Evolutionary conservation across 2,329 filamentous ascomycete species (phyloP).

Genomic region (Neopestalotiopsis sp.): DNA sequence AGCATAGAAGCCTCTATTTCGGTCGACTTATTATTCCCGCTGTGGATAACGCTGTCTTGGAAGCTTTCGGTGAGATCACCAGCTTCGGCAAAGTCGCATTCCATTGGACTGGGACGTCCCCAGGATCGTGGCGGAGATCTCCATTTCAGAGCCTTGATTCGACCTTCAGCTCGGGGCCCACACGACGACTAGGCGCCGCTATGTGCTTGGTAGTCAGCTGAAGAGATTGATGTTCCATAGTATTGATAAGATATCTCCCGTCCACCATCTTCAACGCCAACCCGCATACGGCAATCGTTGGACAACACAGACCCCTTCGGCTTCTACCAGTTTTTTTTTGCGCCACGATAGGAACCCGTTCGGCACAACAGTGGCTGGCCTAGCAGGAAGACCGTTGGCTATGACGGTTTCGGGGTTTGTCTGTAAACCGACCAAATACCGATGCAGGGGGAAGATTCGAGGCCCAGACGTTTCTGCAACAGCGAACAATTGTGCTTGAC

Average conservation of each 20-base stretch:
- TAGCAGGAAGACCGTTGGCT: background rate
- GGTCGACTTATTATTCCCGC: conserved; percentile 1
- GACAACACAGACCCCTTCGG: background rate
- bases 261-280: background rate
- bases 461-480: background rate
- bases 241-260: background rate
- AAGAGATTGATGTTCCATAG: background rate
- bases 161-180: conserved; percentile 10
- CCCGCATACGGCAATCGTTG: background rate
- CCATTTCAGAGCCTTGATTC: conserved; percentile 14
- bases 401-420: background rate
- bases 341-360: background rate
- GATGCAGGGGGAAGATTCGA: background rate
- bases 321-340: background rate
- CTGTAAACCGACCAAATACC: background rate
- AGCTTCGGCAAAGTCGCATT: conserved; percentile 1
- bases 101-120: conserved; percentile 10
- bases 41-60: background rate
- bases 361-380: background rate
- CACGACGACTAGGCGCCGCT: background rate
- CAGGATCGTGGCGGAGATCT: conserved; percentile 13
- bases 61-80: conserved; percentile 3
- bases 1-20: background rate
- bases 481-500: background rate
- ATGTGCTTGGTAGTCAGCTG: background rate